Conservation (phyloP, 306 rosid species). For the Hippophae tibetana region DNA sequence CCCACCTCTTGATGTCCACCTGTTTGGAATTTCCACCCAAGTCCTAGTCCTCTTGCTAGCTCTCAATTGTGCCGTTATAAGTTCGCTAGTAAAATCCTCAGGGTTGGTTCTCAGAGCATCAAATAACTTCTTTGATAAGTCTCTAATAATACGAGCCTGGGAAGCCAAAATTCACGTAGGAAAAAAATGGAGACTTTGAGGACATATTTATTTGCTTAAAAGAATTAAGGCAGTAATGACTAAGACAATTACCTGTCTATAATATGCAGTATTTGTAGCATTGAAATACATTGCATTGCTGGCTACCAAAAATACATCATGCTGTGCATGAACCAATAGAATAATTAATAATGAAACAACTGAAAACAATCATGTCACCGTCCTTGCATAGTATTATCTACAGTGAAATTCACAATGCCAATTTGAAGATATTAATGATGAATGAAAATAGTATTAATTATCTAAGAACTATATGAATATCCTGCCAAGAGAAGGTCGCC, state of each 20-base stretch:
- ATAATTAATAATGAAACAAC: conserved; percentile 4
- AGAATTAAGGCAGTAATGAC: neutral
- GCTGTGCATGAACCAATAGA: conserved; percentile 12
- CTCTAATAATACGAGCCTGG: conserved; percentile 19
- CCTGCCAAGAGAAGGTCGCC: neutral
- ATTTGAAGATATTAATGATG: neutral
- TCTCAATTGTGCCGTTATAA: neutral
- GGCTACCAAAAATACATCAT: conserved; percentile 19
- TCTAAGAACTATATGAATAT: neutral
- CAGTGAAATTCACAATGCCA: neutral
- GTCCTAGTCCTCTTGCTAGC: conserved; percentile 6
- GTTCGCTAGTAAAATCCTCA: conserved; percentile 3
- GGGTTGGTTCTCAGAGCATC: conserved; percentile 9
- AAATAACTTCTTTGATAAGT: conserved; percentile 15
- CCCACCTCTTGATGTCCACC: conserved; percentile 1
- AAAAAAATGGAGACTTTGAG: neutral
- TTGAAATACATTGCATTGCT: conserved; percentile 19
- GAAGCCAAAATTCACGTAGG: conserved; percentile 1
- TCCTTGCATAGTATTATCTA: neutral
- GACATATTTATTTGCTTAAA: neutral
- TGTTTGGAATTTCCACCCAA: neutral
- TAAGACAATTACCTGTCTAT: conserved; percentile 10
- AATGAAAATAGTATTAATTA: neutral
- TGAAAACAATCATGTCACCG: neutral
- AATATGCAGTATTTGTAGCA: neutral